Percentiles rank a stretch among this genome's conserved stretches.
These are phyloP conservation scores for Flaveria sonorensis DNA, from an alignment of 129 eudicot species.

Conservation along the genomic window DNA sequence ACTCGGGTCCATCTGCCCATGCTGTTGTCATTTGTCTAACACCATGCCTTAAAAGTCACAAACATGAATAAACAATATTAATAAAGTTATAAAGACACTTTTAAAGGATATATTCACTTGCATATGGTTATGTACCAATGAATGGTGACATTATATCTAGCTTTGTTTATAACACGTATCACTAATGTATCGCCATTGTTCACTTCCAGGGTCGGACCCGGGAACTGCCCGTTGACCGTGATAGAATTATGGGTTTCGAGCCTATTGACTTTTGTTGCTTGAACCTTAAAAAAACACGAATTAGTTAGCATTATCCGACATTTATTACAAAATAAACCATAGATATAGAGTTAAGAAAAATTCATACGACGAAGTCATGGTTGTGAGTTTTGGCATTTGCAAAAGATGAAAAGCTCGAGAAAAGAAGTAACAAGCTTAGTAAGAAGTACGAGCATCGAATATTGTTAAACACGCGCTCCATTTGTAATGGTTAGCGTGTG, in stretches of 20 bases:
- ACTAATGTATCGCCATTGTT: constrained; percentile 79
- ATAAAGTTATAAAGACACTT: not conserved
- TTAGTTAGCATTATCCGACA: constrained; percentile 6
- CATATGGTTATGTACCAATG: constrained; percentile 62
- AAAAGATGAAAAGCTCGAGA: constrained; percentile 39
- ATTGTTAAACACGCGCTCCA: constrained; percentile 35
- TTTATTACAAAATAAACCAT: not conserved
- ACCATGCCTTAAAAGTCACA: constrained; percentile 68
- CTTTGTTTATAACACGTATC: constrained; percentile 73
- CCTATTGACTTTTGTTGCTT: constrained; percentile 87
- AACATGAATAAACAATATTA: not conserved
- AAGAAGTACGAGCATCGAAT: constrained; percentile 29
- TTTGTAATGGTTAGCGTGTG: constrained; percentile 16
- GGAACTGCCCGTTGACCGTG: constrained; percentile 89
- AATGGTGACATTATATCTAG: constrained; percentile 84
- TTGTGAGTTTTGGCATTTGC: constrained; percentile 62
- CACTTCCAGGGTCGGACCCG: constrained; percentile 93
- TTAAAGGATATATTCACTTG: not conserved
- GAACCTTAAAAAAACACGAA: constrained; percentile 53
- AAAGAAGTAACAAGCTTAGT: constrained; percentile 45
- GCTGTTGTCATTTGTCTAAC: constrained; percentile 81
- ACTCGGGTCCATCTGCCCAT: constrained; percentile 98
- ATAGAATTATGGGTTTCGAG: constrained; percentile 67
- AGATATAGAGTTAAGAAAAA: not conserved
- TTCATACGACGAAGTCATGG: constrained; percentile 75